phyloP scores from a whole-genome alignment of 2,329 filamentous ascomycete genomes.

The Colletotrichum nymphaeae region DNA sequence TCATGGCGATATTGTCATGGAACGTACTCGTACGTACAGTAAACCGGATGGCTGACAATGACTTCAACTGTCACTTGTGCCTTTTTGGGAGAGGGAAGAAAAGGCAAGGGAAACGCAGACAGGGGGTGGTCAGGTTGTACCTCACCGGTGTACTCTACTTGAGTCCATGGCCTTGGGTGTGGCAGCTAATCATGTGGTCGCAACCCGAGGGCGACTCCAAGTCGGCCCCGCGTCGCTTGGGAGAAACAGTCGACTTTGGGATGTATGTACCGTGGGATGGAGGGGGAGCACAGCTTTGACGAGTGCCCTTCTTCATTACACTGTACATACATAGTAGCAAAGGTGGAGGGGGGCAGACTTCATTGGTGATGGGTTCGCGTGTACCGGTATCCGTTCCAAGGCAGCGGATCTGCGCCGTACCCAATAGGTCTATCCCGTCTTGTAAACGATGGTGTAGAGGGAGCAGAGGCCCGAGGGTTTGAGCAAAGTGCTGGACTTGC shows the following conservation, averaged over 20 bases:
- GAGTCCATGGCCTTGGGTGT: slow-evolving; percentile 13
- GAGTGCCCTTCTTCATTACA: not conserved
- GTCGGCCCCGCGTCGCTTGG: slow-evolving; percentile 24
- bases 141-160: slow-evolving; percentile 11
- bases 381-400: slow-evolving; percentile 21
- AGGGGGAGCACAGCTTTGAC: not conserved
- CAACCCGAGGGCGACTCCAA: slow-evolving; percentile 17
- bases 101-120: not conserved
- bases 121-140: slow-evolving; percentile 16
- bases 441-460: slow-evolving; percentile 30
- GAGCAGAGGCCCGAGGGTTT: slow-evolving; percentile 21
- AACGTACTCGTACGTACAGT: not conserved
- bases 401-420: slow-evolving; percentile 11
- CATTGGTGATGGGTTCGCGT: slow-evolving; percentile 9
- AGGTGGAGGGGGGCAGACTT: not conserved
- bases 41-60: not conserved
- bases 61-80: not conserved
- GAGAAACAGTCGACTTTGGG: not conserved
- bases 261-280: not conserved
- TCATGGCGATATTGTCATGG: slow-evolving; percentile 30
- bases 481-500: not conserved
- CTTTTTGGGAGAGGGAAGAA: not conserved
- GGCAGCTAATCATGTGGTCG: slow-evolving; percentile 32
- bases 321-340: not conserved
- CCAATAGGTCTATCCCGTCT: slow-evolving; percentile 18